Evolutionary conservation across 805 yeast genomes (phyloP).

Genomic region (Metschnikowia colocasiae): DNA sequence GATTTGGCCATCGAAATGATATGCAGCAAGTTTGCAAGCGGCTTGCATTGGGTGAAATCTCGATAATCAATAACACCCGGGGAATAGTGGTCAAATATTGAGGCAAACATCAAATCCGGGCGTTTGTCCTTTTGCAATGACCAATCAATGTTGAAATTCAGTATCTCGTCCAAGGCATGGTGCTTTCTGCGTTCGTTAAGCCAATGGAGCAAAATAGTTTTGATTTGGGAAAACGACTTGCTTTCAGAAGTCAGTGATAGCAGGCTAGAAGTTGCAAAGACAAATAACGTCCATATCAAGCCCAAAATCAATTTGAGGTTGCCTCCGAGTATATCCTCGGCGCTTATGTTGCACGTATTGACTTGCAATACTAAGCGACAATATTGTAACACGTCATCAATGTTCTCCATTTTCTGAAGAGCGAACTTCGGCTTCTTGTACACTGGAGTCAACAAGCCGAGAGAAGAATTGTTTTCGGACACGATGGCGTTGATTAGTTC

Average conservation of each 20-base stretch:
- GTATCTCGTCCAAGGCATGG: constrained; percentile 25
- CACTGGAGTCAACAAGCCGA: constrained; percentile 29
- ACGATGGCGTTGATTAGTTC: constrained; percentile 33
- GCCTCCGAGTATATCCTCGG: constrained; percentile 49
- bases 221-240: constrained; percentile 30
- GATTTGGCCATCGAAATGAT: constrained; percentile 44
- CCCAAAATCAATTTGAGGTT: constrained; percentile 46
- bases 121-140: constrained; percentile 39
- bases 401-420: constrained; percentile 47
- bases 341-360: constrained; percentile 42
- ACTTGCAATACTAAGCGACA: constrained; percentile 37
- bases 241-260: constrained; percentile 20
- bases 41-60: constrained; percentile 23
- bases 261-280: constrained; percentile 35
- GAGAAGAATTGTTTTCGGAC: constrained; percentile 15
- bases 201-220: constrained; percentile 44
- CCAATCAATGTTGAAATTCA: constrained; percentile 57
- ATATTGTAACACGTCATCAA: constrained; percentile 41
- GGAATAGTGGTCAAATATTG: constrained; percentile 28
- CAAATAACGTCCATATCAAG: constrained; percentile 46
- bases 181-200: constrained; percentile 35
- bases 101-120: constrained; percentile 47
- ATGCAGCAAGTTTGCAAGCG: constrained; percentile 13
- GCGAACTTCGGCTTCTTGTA: constrained; percentile 37
- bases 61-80: constrained; percentile 20